These are phyloP conservation scores for Carex sylvatica DNA, from an alignment of 202 grass and related monocot species.

Conservation along the genomic window DNA sequence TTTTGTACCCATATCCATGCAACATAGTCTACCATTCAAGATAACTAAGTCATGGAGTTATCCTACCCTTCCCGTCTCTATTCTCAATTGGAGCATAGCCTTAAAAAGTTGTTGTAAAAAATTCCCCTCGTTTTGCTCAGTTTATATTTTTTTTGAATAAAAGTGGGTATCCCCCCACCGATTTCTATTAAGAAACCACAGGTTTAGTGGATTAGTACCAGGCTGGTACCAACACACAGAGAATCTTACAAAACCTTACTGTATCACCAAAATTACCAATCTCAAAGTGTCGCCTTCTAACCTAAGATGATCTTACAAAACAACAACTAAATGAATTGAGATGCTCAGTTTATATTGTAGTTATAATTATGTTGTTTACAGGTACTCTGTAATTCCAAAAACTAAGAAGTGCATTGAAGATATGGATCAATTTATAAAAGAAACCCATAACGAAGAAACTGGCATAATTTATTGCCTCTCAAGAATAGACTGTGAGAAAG, in stretches of 20 bases:
- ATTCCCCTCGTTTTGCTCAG: conserved; percentile 5
- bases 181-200: too few species aligned
- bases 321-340: too few species aligned
- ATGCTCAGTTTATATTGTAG: conserved; percentile 10
- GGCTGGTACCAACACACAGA: too few species aligned
- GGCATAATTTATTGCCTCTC: conserved; percentile 97
- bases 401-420: conserved; percentile 92
- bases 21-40: not conserved
- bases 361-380: conserved; percentile 43
- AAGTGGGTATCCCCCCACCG: too few species aligned
- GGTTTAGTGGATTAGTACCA: too few species aligned
- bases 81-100: not conserved
- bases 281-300: too few species aligned
- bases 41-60: not conserved
- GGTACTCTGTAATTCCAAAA: conserved; percentile 66
- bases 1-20: too few species aligned
- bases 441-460: conserved; percentile 69
- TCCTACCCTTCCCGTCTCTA: not conserved
- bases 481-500: conserved; percentile 97
- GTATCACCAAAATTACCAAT: too few species aligned
- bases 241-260: too few species aligned
- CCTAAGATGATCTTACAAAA: too few species aligned
- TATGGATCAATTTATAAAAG: conserved; percentile 68
- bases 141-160: not conserved
- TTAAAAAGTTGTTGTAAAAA: not conserved